Evolutionary conservation across 805 yeast species (phyloP).

Genomic region (Pichia paraexigua): DNA sequence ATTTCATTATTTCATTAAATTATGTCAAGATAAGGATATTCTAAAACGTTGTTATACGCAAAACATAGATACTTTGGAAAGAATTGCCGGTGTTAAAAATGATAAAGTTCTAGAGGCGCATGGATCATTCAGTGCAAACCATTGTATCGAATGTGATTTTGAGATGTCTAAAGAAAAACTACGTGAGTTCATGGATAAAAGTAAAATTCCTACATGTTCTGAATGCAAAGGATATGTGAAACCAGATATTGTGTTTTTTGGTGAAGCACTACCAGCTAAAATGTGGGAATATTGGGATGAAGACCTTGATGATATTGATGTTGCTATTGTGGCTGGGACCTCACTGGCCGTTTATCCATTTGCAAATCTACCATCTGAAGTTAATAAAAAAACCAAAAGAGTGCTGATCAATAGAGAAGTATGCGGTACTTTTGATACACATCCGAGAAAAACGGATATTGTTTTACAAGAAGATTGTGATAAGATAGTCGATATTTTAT

Average conservation of each 20-base stretch:
- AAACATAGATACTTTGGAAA: conserved; percentile 86
- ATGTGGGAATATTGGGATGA: conserved; percentile 67
- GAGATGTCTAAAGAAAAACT: conserved; percentile 44
- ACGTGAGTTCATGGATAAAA: conserved; percentile 28
- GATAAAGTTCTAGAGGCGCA: conserved; percentile 81
- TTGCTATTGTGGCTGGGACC: conserved; percentile 88
- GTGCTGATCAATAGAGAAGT: conserved; percentile 65
- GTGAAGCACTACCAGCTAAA: conserved; percentile 69
- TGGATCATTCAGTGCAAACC: conserved; percentile 83
- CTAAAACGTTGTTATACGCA: conserved; percentile 79
- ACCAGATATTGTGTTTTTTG: conserved; percentile 93
- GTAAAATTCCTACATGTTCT: conserved; percentile 45
- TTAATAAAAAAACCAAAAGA: conserved; percentile 40
- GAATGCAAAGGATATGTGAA: conserved; percentile 72
- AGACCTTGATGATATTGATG: conserved; percentile 42
- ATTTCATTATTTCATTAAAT: conserved; percentile 65
- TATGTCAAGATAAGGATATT: conserved; percentile 55
- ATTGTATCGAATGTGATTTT: conserved; percentile 67
- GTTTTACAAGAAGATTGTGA: conserved; percentile 60
- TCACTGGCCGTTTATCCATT: conserved; percentile 87
- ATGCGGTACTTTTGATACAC: conserved; percentile 62
- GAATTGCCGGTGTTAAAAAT: conserved; percentile 67
- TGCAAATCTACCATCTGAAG: conserved; percentile 71
- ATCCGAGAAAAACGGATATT: conserved; percentile 53
- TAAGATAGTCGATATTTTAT: conserved; percentile 46